Evolutionary conservation across 164 flowering plant genomes (phyloP), one percentile per base, ranked within the genome.

Genomic region (Amborella trichopoda): DNA sequence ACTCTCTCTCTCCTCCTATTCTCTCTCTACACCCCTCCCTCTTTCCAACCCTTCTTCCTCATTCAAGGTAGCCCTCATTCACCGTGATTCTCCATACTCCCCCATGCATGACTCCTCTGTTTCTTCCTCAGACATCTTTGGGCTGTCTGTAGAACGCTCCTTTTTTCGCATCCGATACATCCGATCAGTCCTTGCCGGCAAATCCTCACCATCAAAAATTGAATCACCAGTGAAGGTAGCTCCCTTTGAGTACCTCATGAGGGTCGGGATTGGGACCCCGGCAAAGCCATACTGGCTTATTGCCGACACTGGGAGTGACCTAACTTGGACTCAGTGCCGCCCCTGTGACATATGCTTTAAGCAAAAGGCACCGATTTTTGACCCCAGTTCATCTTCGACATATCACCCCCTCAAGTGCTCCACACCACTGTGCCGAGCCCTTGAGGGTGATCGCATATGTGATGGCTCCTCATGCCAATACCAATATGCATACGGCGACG

Each of bases 241-340:
- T n/a, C n/a, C n/a, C n/a, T n/a, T n/a, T 0, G 93, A 83, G 60
- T 83, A 83, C 57, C 77, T 83, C 67, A 80, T 83, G 63, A 86
- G 80, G 60, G 84, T 83, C 21, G 72, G 69, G 48, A 51, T 80
- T 6, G 93, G 93, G 40, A 75, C 84, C 4, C 93, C 93, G 30
- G 80, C 93, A 2, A 70, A 65, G 49, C 88, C 80, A 33, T 83
- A 54, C 68, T 71, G 69, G 21, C 42, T 83, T 40, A 80, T 83
- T 10, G 74, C 80, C 23, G 93, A 83, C 37, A 83, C 93, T 5
- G 93, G 93, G 2, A 80, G 88, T 41, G 93, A 83, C 50, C 82
- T 83, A 2, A 80, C 77, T 44, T 83, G 93, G 93, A 72, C 80
- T 41, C 87, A 83, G 39, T 80, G 80, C 44, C 73, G 74, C 46